Evolutionary conservation across 768 basidiomycete species (phyloP), one percentile per base, ranked within the genome.

Genomic region (Hypholoma sublateritium): DNA sequence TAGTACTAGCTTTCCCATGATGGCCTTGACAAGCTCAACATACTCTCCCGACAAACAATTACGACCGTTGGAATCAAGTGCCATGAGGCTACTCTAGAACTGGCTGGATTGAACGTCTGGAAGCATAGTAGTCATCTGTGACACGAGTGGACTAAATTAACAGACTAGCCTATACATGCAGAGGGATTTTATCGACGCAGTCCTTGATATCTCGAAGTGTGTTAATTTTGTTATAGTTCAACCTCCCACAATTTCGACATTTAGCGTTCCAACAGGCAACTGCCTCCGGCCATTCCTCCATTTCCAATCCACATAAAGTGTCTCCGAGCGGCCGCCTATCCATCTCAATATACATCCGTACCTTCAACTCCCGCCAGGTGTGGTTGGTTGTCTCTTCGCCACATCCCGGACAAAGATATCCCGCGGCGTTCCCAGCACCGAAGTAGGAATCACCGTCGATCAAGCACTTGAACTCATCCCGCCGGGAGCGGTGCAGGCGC

Each of bases 221-320:
- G 16, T 56, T 61, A 6, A 72, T 55, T 64, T 74, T 75, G 61
- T 74, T 67, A 50, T 75, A 78, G 55, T 71, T 68, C n/a, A 63
- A 28, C 35, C 64, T 67, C 35, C 67, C 69, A 50, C 77, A 78
- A 34, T 63, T 66, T 9, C 46, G 34, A 46, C 77, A 77, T 54
- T 66, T 72, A 5, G 75, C 74, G 44, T 58, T 64, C 77, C 76
- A 78, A 49, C 77, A 78, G 0, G 70, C 72, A 14, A 67, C 61
- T 0, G 74, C 65, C 59, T 79, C 78, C 1, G 70, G 70, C 75
- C 77, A 78, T 34, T 76, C 76, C 53, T 77, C 72, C 72, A 77
- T 75, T 44, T 77, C 75, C 49, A 73, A 53, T 7, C 72, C 63
- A 35, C 63, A 57, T 39, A 80, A 54, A 14, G 65, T 70, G 56